Evolutionary conservation across 352 stramenopile species (phyloP).

Genomic region (Plasmopara muralis): DNA sequence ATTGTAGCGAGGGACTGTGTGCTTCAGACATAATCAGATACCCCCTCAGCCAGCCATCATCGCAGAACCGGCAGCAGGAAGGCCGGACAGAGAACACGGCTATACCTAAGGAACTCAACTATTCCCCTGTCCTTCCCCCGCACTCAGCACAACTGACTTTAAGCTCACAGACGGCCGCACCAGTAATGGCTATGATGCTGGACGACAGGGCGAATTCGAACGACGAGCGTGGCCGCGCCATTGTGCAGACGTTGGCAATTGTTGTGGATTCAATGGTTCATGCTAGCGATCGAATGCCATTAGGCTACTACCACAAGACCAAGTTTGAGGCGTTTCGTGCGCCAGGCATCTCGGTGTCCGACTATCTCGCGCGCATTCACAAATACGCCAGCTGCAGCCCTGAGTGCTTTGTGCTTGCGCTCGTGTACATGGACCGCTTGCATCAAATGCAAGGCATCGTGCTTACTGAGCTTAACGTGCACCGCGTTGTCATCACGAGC

Average conservation of each 20-base stretch:
- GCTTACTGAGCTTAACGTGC: conserved; percentile 96
- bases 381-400: conserved; percentile 98
- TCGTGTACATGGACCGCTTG: conserved; percentile 99
- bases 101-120: not conserved
- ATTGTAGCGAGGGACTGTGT: conserved; percentile 18
- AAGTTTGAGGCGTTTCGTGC: conserved; percentile 85
- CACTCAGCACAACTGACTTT: not conserved
- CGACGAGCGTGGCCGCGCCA: conserved; percentile 67
- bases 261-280: conserved; percentile 80
- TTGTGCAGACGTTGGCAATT: conserved; percentile 71
- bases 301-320: conserved; percentile 53
- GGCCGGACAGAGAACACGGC: conserved; percentile 4
- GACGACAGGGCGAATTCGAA: conserved; percentile 47
- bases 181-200: conserved; percentile 23
- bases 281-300: conserved; percentile 43
- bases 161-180: not conserved
- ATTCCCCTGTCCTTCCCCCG: not conserved
- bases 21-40: conserved; percentile 9
- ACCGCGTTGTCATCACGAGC: conserved; percentile 96
- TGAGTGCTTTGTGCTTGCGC: conserved; percentile 97
- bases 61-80: conserved; percentile 14
- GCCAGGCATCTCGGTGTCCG: conserved; percentile 71
- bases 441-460: conserved; percentile 96
- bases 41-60: conserved; percentile 24
- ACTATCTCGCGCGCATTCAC: conserved; percentile 90